Base-by-base conservation (phyloP, 495 filamentous ascomycete species). In the Staphylotrichum tortipilum region DNA sequence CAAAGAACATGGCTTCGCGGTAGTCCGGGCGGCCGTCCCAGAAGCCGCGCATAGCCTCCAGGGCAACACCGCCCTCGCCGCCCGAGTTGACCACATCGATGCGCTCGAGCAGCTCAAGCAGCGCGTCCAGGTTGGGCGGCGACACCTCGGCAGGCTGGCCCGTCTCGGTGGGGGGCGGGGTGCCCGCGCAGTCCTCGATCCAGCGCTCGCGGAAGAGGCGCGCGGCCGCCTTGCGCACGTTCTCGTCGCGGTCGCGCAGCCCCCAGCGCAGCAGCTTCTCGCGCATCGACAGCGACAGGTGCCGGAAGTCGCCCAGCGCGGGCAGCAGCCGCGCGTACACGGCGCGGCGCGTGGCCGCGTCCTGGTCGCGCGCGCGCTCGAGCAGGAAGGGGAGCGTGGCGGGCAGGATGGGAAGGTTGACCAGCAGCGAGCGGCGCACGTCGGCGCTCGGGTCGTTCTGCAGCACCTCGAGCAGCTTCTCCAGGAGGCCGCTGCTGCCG, bases 231-330 rank as follows among this genome's bases (percentile, higher is more conserved):
- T 94, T 90, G 24, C 89, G 82, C 26, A 97, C 92, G 57, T 85
- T 89, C 56, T 97, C 89, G 56, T 99, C 94, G 57, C 92, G 81
- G 63, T 99, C 92, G 26, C 91, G 83, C 33, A 99, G 68, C 26
- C 92, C 92, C 91, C 90, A 99, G 10, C 94, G 80, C 35, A 99
- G 80, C 18, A 99, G 75, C 65, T 96, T 96, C 65, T 96, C 94
- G 56, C 92, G 73, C 85, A 97, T 95, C 2, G 82, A 86, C n/a
- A 97, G 75, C 18, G 89, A 94, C 38, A 99, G 72, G 68, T 97
- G 88, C 43, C 92, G 83, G 71, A 99, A 99, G 68, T 99, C 92
- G 15, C 90, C 91, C 7, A 99, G 74, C 0, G 86, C 84, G 1
- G 92, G 94, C 7, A 99, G 71, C 2, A 99, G 70, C 14, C 86